These are phyloP conservation scores for Coelomomyces lativittatus DNA, from an alignment of 371 early-diverging fungal species.

Conservation along the genomic window DNA sequence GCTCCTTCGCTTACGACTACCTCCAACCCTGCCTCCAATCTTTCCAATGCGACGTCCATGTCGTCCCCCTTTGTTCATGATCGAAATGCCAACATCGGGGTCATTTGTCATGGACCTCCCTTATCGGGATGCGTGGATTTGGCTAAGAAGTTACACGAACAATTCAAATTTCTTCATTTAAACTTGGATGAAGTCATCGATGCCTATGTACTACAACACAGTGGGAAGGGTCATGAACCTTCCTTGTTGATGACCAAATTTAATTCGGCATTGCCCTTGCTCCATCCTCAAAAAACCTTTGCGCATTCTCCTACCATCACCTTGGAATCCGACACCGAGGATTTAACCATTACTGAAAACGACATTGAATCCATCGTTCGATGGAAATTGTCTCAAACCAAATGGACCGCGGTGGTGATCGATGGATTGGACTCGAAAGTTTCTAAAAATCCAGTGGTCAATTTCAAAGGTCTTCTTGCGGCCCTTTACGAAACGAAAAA, in stretches of 20 bases:
- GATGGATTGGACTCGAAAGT: conserved; percentile 30
- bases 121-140: conserved; percentile 21
- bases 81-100: neutral
- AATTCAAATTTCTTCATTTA: conserved; percentile 8
- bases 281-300: too few relatives aligned
- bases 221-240: too few relatives aligned
- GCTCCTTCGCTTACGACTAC: too few relatives aligned
- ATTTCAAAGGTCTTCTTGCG: conserved; percentile 9
- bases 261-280: too few relatives aligned
- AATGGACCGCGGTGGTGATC: conserved; percentile 15
- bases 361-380: conserved; percentile 10
- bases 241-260: too few relatives aligned
- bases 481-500: conserved; percentile 7
- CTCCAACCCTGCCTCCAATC: too few relatives aligned
- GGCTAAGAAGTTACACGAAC: conserved; percentile 6
- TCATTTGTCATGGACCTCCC: conserved; percentile 37
- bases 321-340: neutral
- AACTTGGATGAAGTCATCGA: conserved; percentile 18
- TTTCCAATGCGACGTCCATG: too few relatives aligned
- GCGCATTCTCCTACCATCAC: neutral
- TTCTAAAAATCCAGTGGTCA: conserved; percentile 1
- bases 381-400: conserved; percentile 8
- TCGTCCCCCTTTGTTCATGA: too few relatives aligned
- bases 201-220: too few relatives aligned
- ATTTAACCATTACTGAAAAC: conserved; percentile 10